These are phyloP conservation scores for Pharus latifolius DNA, from an alignment of 176 grass and related monocot genomes.

Conservation along the genomic window DNA sequence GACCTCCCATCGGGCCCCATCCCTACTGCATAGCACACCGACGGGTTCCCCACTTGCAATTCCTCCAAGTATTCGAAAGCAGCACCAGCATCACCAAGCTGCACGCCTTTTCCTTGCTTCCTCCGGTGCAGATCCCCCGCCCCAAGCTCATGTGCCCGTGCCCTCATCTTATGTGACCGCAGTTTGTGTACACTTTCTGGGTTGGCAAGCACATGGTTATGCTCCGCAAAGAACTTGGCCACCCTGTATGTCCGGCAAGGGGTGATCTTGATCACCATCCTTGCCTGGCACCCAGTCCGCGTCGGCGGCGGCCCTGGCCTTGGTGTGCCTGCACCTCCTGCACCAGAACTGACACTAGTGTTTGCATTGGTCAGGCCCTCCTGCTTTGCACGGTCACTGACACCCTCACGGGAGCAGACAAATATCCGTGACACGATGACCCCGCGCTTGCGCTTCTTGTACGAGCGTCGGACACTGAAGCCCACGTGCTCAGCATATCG, in stretches of 20 bases:
- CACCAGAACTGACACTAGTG: conserved; percentile 19
- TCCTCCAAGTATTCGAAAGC: conserved; percentile 61
- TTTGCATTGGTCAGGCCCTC: conserved; percentile 3
- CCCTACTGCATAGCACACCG: conserved; percentile 53
- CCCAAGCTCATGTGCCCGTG: conserved; percentile 42
- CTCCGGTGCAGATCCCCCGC: conserved; percentile 40
- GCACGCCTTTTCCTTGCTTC: conserved; percentile 52
- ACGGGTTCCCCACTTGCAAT: conserved; percentile 56
- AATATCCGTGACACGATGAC: conserved; percentile 59
- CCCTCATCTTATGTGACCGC: conserved; percentile 65
- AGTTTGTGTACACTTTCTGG: conserved; percentile 56
- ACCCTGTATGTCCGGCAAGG: conserved; percentile 64
- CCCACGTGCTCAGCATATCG: conserved; percentile 65
- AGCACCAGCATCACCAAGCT: conserved; percentile 58
- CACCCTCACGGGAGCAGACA: conserved; percentile 68
- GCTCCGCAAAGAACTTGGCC: conserved; percentile 43
- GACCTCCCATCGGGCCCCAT: conserved; percentile 40
- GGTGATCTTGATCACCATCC: conserved; percentile 72
- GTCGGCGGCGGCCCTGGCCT: conserved; percentile 58
- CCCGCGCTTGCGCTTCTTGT: conserved; percentile 73
- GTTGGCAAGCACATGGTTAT: conserved; percentile 64
- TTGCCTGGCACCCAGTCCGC: conserved; percentile 65
- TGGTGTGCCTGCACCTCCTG: conserved; percentile 25
- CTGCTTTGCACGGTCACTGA: conserved; percentile 47
- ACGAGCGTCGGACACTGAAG: conserved; percentile 67